These are phyloP conservation scores for Colletotrichum simmondsii DNA, from an alignment of 2,329 filamentous ascomycete species.

Conservation along the genomic window DNA sequence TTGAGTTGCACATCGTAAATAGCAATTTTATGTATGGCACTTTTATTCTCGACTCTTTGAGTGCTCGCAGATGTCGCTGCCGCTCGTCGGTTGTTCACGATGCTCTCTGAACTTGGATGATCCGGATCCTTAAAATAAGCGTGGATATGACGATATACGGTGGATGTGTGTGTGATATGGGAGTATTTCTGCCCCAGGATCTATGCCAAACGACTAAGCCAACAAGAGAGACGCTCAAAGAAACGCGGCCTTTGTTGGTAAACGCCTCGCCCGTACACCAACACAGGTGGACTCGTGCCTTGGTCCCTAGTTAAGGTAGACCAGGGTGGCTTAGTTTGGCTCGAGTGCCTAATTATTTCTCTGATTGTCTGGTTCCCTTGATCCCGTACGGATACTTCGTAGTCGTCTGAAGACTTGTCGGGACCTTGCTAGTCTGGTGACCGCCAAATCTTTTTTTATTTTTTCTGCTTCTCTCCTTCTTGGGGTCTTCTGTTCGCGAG, in stretches of 20 bases:
- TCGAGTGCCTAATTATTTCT: slow-evolving; percentile 3
- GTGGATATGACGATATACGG: background rate
- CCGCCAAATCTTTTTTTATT: background rate
- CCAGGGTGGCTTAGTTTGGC: slow-evolving; percentile 24
- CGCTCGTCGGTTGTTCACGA: background rate
- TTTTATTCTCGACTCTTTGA: background rate
- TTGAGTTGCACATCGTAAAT: slow-evolving; percentile 28
- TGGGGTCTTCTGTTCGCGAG: slow-evolving; percentile 11
- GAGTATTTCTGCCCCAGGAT: background rate
- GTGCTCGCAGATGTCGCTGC: background rate
- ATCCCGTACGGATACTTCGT: background rate
- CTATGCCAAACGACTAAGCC: background rate
- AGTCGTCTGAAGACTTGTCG: slow-evolving; percentile 15
- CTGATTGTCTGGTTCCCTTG: background rate
- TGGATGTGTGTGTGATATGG: background rate
- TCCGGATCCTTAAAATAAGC: background rate
- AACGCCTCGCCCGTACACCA: slow-evolving; percentile 19
- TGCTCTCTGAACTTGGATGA: background rate
- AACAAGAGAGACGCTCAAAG: slow-evolving; percentile 4
- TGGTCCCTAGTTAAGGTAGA: slow-evolving; percentile 8
- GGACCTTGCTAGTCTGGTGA: slow-evolving; percentile 2
- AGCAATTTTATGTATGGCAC: slow-evolving; percentile 29
- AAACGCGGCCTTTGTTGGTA: slow-evolving; percentile 28
- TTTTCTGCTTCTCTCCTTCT: background rate
- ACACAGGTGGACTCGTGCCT: slow-evolving; percentile 25